phyloP scores from a whole-genome alignment of 2,329 filamentous ascomycete species.

The Alternaria burnsii region DNA sequence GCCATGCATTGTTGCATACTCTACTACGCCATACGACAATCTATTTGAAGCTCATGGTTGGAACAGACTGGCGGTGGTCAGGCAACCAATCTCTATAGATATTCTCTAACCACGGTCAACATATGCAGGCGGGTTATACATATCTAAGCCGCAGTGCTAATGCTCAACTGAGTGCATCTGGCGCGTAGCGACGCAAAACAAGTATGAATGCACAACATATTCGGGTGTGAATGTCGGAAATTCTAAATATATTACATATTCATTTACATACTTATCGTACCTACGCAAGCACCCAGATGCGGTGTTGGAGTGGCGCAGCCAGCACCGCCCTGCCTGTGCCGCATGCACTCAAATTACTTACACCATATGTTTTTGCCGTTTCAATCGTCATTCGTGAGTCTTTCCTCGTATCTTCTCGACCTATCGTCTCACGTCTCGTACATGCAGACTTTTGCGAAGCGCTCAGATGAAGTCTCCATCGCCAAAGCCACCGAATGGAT shows the following conservation, averaged over 20 bases:
- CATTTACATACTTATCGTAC: not conserved
- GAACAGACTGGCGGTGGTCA: not conserved
- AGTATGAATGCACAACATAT: not conserved
- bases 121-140: not conserved
- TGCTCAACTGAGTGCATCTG: not conserved
- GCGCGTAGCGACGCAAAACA: not conserved
- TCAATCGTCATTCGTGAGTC: slow-evolving; percentile 9
- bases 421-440: not conserved
- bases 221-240: not conserved
- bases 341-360: slow-evolving; percentile 1
- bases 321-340: slow-evolving; percentile 8
- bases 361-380: not conserved
- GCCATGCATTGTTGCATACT: not conserved
- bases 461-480: slow-evolving; percentile 64
- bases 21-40: not conserved
- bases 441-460: not conserved
- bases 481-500: slow-evolving; percentile 69
- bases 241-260: not conserved
- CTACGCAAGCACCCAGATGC: not conserved
- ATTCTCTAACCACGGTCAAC: too few relatives aligned
- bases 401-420: not conserved
- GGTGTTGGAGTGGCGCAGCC: not conserved
- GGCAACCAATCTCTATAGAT: not conserved
- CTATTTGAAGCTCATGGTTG: not conserved
- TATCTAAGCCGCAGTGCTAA: not conserved